Evolutionary conservation across 768 basidiomycete species (phyloP).

Genomic region (Mycena galericulata): DNA sequence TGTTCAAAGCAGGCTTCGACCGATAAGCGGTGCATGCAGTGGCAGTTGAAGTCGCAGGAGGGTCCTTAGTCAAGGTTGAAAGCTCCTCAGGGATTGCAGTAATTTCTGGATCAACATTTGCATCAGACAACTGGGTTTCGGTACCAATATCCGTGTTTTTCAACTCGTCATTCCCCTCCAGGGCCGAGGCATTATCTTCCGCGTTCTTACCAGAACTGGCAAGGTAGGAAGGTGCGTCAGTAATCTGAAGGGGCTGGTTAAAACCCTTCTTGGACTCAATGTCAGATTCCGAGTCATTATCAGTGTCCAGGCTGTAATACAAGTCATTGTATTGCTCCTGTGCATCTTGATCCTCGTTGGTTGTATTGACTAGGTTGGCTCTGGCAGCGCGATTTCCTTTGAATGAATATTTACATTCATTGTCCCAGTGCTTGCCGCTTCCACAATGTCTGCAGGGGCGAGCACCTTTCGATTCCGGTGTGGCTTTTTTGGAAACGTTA

Average conservation of each 20-base stretch:
- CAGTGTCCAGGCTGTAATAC: conserved; percentile 30
- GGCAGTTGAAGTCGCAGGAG: too few species aligned
- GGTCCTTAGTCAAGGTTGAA: too few species aligned
- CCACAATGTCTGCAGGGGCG: neutral
- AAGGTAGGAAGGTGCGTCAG: neutral
- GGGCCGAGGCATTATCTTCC: neutral
- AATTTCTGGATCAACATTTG: too few species aligned
- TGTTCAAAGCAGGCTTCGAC: neutral
- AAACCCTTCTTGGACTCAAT: conserved; percentile 29
- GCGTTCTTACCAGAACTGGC: neutral
- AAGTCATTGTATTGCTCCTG: conserved; percentile 43
- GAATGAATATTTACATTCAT: conserved; percentile 45
- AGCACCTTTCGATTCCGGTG: neutral
- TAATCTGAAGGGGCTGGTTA: conserved; percentile 23
- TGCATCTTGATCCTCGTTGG: conserved; percentile 27
- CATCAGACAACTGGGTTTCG: too few species aligned
- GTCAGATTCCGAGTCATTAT: conserved; percentile 30
- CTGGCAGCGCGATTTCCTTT: conserved; percentile 38
- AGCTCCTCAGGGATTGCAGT: too few species aligned
- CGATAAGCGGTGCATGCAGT: neutral
- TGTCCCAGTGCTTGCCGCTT: conserved; percentile 48
- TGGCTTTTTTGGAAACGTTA: neutral
- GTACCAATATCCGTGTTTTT: too few species aligned
- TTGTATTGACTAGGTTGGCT: conserved; percentile 29
- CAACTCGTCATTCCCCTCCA: neutral